A percentile compares a stretch with the other conserved stretches of the same genome.
phyloP scores from a whole-genome alignment of 805 yeast species.

The Debaryomyces tyrocola region DNA sequence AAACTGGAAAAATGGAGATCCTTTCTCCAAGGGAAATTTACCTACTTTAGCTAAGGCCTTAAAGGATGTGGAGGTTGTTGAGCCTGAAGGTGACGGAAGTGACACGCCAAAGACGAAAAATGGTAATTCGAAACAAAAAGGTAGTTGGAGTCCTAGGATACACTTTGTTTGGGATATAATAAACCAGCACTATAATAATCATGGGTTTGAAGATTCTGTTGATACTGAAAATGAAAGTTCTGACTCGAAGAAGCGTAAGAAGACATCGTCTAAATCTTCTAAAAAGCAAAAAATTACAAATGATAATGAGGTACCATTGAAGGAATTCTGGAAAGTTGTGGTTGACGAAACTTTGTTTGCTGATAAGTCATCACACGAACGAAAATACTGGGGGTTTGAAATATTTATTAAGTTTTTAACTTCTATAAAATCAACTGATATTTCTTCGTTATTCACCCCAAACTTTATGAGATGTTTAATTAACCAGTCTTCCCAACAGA shows the following conservation, averaged over 20 bases:
- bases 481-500: slow-evolving; percentile 69
- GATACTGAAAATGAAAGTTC: slow-evolving; percentile 22
- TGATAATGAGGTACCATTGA: slow-evolving; percentile 23
- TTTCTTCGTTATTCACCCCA: slow-evolving; percentile 48
- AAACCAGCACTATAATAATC: slow-evolving; percentile 40
- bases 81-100: slow-evolving; percentile 36
- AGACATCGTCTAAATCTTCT: slow-evolving; percentile 23
- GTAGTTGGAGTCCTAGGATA: slow-evolving; percentile 71
- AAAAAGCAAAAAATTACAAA: slow-evolving; percentile 13
- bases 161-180: slow-evolving; percentile 77
- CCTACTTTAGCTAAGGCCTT: slow-evolving; percentile 59
- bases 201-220: slow-evolving; percentile 13
- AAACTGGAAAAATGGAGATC: slow-evolving; percentile 75
- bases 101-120: slow-evolving; percentile 17
- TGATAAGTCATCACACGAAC: slow-evolving; percentile 74
- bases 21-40: slow-evolving; percentile 71
- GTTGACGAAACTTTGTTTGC: slow-evolving; percentile 82
- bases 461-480: slow-evolving; percentile 72
- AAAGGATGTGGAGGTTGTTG: slow-evolving; percentile 51
- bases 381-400: slow-evolving; percentile 85
- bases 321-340: slow-evolving; percentile 76
- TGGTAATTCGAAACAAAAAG: slow-evolving; percentile 49
- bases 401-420: slow-evolving; percentile 54
- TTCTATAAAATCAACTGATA: slow-evolving; percentile 14
- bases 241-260: slow-evolving; percentile 18